Evolutionary conservation across 495 filamentous ascomycete species (phyloP).

Genomic region (Cairneyella variabilis): DNA sequence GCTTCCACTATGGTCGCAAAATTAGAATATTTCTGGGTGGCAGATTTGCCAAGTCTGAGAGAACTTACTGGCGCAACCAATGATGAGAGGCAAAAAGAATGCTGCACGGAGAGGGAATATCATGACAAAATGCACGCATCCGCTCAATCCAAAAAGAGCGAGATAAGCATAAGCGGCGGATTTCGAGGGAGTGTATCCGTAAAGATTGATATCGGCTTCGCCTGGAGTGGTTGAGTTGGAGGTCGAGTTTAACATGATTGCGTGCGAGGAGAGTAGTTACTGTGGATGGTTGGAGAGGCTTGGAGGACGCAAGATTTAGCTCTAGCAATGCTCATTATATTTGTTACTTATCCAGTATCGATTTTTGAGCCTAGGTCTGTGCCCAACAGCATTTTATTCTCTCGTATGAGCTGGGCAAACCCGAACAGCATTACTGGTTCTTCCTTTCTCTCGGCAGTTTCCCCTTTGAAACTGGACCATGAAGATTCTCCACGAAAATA

Average conservation of each 20-base stretch:
- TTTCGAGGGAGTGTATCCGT: constrained; percentile 44
- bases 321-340: too few relatives aligned
- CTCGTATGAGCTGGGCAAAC: too few relatives aligned
- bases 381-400: too few relatives aligned
- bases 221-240: constrained; percentile 1
- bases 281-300: too few relatives aligned
- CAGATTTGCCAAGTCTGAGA: background rate
- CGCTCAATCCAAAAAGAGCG: constrained; percentile 41
- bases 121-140: constrained; percentile 37
- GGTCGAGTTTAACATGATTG: constrained; percentile 14
- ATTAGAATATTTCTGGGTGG: constrained; percentile 1
- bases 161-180: constrained; percentile 45
- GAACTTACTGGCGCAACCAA: constrained; percentile 30
- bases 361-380: too few relatives aligned
- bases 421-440: too few relatives aligned
- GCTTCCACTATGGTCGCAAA: constrained; percentile 35
- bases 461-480: too few relatives aligned
- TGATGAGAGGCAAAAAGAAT: constrained; percentile 30
- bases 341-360: too few relatives aligned
- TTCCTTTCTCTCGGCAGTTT: too few relatives aligned
- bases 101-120: constrained; percentile 35
- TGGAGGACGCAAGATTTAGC: too few relatives aligned
- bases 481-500: too few relatives aligned
- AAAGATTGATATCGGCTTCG: constrained; percentile 26
- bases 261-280: too few relatives aligned